Percentiles rank a stretch among this genome's conserved stretches.
Evolutionary conservation across 2,329 filamentous ascomycete genomes (phyloP).

Genomic region (Botrytis aclada): DNA sequence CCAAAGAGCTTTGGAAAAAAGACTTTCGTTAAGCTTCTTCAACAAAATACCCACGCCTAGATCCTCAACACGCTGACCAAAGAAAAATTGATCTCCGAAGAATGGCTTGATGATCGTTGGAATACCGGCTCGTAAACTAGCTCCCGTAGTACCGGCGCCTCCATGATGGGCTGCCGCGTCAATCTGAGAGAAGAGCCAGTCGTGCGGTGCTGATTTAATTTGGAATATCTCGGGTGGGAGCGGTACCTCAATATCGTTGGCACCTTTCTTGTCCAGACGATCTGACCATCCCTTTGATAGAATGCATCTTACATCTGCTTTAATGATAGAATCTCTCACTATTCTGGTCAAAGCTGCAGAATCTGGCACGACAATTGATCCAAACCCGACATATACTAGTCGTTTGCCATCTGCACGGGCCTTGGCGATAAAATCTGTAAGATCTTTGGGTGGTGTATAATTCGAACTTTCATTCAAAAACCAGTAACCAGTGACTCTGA

Average conservation of each 20-base stretch:
- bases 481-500: constrained; percentile 96
- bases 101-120: constrained; percentile 96
- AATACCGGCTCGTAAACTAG: constrained; percentile 83
- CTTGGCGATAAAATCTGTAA: constrained; percentile 77
- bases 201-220: constrained; percentile 89
- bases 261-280: constrained; percentile 60
- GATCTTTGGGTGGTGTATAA: constrained; percentile 72
- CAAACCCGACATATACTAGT: constrained; percentile 95
- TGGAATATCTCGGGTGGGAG: constrained; percentile 78
- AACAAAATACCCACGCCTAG: constrained; percentile 88
- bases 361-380: constrained; percentile 90
- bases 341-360: constrained; percentile 84
- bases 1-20: constrained; percentile 85
- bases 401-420: constrained; percentile 82
- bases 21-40: constrained; percentile 82
- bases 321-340: constrained; percentile 87
- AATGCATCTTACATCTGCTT: constrained; percentile 91
- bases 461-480: constrained; percentile 75
- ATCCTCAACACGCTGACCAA: constrained; percentile 84
- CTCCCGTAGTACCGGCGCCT: constrained; percentile 90
- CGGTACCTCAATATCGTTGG: constrained; percentile 55
- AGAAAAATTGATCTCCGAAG: constrained; percentile 98
- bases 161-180: constrained; percentile 95
- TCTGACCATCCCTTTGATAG: constrained; percentile 98
- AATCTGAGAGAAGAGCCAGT: constrained; percentile 93